Base-by-base conservation (phyloP, 305 asterid genomes). In the Solanum hybrid region DNA sequence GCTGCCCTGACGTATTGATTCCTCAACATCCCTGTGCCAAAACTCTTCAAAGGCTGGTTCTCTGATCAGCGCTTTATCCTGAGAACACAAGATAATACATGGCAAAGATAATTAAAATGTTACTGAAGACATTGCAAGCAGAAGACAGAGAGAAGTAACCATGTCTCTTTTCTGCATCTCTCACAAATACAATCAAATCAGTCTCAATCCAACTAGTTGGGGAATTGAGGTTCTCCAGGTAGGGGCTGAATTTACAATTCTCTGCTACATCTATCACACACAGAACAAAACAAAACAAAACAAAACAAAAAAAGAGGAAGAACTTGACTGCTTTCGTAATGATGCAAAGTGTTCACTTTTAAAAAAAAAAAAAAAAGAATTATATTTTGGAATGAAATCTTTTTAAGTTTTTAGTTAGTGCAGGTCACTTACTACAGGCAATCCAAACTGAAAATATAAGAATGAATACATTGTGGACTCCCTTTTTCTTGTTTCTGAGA, bases 51-150 rank as follows among this genome's bases (percentile, higher is more conserved):
- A 97, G 79, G 88, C 90, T 72, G 92, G 91, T 38, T 91, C 89
- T 78, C 88, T 91, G 5, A 92, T 92, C 60, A 95, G 90, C 88
- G 89, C 90, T 89, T 88, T 91, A 84, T 97, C 98, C 96, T 97
- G 86, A 87, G 66, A 26, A 86, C 24, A 60, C 6, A 22, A 71
- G 80, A 88, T 60, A 19, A 40, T 69, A 78, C 14, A 37, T 40
- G 19, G 64, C 84, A 32, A 36, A 86, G 36, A 79, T 87, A 81
- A 86, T 51, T 7, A 89, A 45, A 84, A 82, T 17, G 2, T 6
- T 19, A 80, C 38, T 7, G 34, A 31, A 73, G 40, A 81, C 37
- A 79, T 15, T 80, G 14, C 36, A 80, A 24, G 66, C 86, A 80
- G 86, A 40, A 38, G 86, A 40, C 60, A 79, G 22, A 81, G 2